Base-by-base conservation (phyloP, 2,329 filamentous ascomycete species). In the Fusarium buharicum region DNA sequence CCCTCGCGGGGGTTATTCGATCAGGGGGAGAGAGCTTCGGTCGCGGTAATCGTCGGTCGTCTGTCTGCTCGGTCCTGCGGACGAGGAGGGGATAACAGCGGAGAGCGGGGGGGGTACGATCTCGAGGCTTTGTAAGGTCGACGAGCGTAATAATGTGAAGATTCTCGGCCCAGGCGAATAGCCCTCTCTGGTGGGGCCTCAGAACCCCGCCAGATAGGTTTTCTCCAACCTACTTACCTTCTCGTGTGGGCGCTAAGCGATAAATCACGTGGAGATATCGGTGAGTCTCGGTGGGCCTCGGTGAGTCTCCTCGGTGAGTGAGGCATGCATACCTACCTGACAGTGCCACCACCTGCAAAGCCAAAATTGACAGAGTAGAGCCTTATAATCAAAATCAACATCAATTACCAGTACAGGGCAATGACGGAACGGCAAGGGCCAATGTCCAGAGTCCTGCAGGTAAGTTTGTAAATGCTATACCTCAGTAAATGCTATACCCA, bases 161-260 rank as follows among this genome's bases (percentile, higher is more conserved):
- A 64, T 67, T 68, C 69, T 60, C 58, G 67, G 66, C 62, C 65
- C 71, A 74, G 71, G 68, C 66, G 71, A 75, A 74, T 75, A 77
- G 73, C 75, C 75, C 75, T 64, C 61, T 77, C 67, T 71, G 69
- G 75, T 75, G 75, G 75, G 75, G 74, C 70, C 49, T 49, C 49
- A 46, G 48, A 70, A 74, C 75, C 74, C 74, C 74, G 75, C 75
- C 73, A 72, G 56, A 43, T 47, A 59, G 55, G 56, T 74, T 68
- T 73, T 77, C 77, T 77, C 74, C 38, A 47, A 59, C 33, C 41
- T n/a, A n/a, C n/a, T n/a, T 55, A 54, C 33, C 38, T 55, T 75
- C 72, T 71, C 75, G 70, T 77, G 76, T 77, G 76, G 74, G 74
- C 70, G 73, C 71, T 78, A 79, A 76, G 72, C 75, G 75, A 77